phyloP scores from a whole-genome alignment of 805 yeast genomes.

The Cyberlindnera mycetangii region DNA sequence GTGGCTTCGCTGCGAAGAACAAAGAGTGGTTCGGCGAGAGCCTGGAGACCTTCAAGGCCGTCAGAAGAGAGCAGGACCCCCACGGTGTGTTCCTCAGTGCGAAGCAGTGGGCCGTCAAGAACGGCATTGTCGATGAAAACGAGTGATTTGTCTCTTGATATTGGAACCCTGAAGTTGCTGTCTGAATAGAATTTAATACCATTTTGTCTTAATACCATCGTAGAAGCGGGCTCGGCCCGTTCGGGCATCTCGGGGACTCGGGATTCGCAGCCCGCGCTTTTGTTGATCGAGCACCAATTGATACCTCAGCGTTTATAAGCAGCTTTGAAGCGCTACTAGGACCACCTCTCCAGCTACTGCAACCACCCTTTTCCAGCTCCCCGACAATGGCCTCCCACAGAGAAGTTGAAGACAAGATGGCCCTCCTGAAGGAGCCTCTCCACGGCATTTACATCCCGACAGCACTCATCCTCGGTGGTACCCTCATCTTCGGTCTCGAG shows the following conservation, averaged over 20 bases:
- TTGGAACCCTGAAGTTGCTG: background rate
- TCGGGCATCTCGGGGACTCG: too few relatives aligned
- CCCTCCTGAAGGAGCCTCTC: conserved; percentile 59
- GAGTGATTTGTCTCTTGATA: background rate
- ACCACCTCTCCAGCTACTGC: too few relatives aligned
- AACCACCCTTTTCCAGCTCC: too few relatives aligned
- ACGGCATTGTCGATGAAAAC: conserved; percentile 49
- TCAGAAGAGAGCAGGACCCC: conserved; percentile 75
- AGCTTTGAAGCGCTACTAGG: too few relatives aligned
- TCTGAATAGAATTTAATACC: background rate
- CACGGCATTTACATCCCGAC: conserved; percentile 77
- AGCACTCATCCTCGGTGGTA: conserved; percentile 58
- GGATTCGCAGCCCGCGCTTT: background rate
- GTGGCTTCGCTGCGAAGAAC: conserved; percentile 70
- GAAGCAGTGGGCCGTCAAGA: conserved; percentile 74
- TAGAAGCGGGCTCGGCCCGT: background rate
- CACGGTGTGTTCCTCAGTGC: conserved; percentile 76
- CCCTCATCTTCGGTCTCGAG: conserved; percentile 37
- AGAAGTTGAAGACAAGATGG: conserved; percentile 40
- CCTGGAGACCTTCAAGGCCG: conserved; percentile 53
- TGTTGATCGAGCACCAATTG: background rate
- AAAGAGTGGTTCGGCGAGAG: conserved; percentile 79
- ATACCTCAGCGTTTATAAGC: too few relatives aligned
- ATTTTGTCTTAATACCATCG: too few relatives aligned
- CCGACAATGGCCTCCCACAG: conserved; percentile 16